phyloP scores from a whole-genome alignment of 2,329 filamentous ascomycete species.

The Fusarium napiforme region DNA sequence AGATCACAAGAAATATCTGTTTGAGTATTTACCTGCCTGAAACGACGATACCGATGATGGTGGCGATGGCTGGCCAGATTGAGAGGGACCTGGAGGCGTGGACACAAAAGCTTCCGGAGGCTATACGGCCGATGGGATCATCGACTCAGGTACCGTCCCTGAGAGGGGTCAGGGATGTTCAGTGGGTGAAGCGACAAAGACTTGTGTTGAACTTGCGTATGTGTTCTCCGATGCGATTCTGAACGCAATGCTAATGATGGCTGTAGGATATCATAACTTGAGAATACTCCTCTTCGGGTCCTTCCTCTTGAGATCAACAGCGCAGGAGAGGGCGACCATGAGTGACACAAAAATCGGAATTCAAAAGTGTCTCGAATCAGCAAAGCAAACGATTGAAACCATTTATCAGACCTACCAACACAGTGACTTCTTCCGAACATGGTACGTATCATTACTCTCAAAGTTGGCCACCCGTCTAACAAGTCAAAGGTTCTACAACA shows the following conservation, averaged over 20 bases:
- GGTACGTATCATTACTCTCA: neutral
- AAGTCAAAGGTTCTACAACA: neutral
- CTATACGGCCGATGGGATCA: neutral
- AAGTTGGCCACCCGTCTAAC: accelerated
- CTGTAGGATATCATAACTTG: neutral
- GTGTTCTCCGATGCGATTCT: no score
- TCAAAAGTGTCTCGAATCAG: neutral
- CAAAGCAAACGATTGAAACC: neutral
- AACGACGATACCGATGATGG: neutral
- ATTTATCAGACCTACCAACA: neutral
- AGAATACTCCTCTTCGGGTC: neutral
- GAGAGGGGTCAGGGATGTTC: neutral
- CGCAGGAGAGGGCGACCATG: neutral
- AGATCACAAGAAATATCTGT: neutral
- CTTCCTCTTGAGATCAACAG: neutral
- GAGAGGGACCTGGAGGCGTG: neutral
- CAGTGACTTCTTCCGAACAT: neutral
- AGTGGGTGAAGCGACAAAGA: neutral
- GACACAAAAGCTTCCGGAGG: neutral
- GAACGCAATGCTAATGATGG: neutral
- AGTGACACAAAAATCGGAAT: neutral
- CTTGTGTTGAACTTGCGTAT: neutral
- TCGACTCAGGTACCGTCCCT: neutral
- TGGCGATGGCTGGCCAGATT: neutral
- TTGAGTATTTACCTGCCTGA: neutral